Evolutionary conservation across 306 rosid species (phyloP).

Genomic region (Quillaja saponaria): DNA sequence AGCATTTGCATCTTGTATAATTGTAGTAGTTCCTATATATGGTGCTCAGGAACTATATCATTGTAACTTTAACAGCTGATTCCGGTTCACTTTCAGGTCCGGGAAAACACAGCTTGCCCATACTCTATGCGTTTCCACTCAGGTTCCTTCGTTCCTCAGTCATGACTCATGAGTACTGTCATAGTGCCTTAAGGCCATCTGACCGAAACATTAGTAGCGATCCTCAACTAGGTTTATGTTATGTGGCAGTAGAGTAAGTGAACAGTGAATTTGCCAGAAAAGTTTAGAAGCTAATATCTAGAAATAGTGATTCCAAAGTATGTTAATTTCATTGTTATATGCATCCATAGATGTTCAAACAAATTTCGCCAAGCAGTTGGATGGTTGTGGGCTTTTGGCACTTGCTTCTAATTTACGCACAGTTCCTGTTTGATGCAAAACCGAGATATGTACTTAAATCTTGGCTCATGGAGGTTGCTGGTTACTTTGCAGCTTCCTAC

Average conservation of each 20-base stretch:
- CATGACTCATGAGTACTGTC: not conserved
- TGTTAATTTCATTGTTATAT: slow-evolving; percentile 13
- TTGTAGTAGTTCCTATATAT: not conserved
- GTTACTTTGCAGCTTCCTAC: slow-evolving; percentile 71
- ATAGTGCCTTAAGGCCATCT: not conserved
- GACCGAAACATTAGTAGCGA: no score
- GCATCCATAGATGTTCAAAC: slow-evolving; percentile 23
- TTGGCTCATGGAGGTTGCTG: slow-evolving; percentile 27
- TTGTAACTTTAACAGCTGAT: slow-evolving; percentile 18
- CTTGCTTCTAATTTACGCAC: no score
- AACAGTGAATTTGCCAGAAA: no score
- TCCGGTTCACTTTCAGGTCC: slow-evolving; percentile 52
- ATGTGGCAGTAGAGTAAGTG: slow-evolving; percentile 10
- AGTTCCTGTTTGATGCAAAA: no score
- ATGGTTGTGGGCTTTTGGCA: not conserved
- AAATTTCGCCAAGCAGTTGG: not conserved
- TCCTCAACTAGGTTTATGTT: not conserved
- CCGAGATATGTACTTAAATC: slow-evolving; percentile 1
- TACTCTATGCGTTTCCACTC: slow-evolving; percentile 93
- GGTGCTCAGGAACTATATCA: slow-evolving; percentile 15
- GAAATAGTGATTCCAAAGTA: not conserved
- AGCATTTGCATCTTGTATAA: not conserved
- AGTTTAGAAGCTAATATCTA: no score
- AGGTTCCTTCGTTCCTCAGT: slow-evolving; percentile 49
- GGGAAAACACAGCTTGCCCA: slow-evolving; percentile 99